Conservation (phyloP, 805 yeast genomes). For the Saitoella complicata region DNA sequence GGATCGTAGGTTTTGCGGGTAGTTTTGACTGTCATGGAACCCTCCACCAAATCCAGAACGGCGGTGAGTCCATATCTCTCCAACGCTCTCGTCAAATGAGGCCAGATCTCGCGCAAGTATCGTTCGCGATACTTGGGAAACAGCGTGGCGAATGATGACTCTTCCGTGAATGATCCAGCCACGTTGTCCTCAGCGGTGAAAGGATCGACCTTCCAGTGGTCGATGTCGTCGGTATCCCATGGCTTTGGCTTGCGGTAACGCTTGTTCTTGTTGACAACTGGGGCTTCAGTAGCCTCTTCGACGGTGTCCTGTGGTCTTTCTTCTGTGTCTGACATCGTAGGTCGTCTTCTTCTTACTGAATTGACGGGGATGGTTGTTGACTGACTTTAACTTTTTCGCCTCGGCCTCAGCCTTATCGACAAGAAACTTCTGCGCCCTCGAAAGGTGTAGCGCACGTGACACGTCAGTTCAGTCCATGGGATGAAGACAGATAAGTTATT, state of each 20-base stretch:
- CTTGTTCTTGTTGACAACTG: not conserved
- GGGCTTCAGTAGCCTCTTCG: too few relatives aligned
- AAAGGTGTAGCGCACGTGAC: too few relatives aligned
- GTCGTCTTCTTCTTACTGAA: too few relatives aligned
- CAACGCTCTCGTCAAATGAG: constrained; percentile 71
- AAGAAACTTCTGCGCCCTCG: too few relatives aligned
- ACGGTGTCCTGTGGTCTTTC: too few relatives aligned
- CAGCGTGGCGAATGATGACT: constrained; percentile 81
- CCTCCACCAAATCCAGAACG: constrained; percentile 79
- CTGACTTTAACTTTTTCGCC: too few relatives aligned
- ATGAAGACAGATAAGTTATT: too few relatives aligned
- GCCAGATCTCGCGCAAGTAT: constrained; percentile 80
- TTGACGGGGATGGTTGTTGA: too few relatives aligned
- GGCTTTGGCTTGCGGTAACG: not conserved
- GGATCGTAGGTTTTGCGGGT: constrained; percentile 94
- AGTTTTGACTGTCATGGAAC: constrained; percentile 92
- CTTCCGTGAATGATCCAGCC: constrained; percentile 75
- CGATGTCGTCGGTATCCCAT: constrained; percentile 92
- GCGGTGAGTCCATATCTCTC: constrained; percentile 63
- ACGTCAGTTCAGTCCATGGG: too few relatives aligned
- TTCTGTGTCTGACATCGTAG: too few relatives aligned
- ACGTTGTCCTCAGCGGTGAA: constrained; percentile 80
- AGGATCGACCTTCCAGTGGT: constrained; percentile 68
- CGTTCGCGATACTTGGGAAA: constrained; percentile 94
- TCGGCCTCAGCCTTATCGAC: too few relatives aligned